Percentiles rank a stretch among this genome's conserved stretches.
Evolutionary conservation across 352 stramenopile genomes (phyloP).

Genomic region (Phytophthora cactorum): DNA sequence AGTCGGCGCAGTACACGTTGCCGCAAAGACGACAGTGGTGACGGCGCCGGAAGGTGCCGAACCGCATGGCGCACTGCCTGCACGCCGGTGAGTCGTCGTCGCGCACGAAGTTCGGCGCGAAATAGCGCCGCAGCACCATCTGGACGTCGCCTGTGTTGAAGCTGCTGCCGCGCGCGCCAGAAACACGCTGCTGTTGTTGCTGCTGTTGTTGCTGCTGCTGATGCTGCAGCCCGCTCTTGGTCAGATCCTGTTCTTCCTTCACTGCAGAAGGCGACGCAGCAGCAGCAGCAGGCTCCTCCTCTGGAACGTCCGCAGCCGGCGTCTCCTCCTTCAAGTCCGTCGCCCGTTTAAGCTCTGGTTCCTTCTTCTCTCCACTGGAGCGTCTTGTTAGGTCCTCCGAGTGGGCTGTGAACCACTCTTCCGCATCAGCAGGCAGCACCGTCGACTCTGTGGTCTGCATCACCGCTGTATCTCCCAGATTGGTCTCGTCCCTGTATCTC

Average conservation of each 20-base stretch:
- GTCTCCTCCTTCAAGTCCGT: conserved; percentile 19
- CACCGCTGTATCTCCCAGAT: conserved; percentile 30
- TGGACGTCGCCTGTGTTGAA: conserved; percentile 41
- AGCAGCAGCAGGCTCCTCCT: neutral
- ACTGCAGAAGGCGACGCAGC: neutral
- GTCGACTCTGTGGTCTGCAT: conserved; percentile 30
- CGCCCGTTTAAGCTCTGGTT: conserved; percentile 20
- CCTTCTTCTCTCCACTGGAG: conserved; percentile 16
- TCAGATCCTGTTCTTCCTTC: conserved; percentile 17
- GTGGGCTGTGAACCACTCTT: conserved; percentile 42
- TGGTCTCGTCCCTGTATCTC: conserved; percentile 36
- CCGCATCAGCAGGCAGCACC: conserved; percentile 25
- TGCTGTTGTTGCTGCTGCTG: neutral
- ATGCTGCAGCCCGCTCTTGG: conserved; percentile 25
- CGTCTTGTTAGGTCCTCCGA: conserved; percentile 21
- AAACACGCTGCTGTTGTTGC: conserved; percentile 5
- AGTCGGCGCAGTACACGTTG: conserved; percentile 77
- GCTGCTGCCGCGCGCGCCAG: conserved; percentile 21
- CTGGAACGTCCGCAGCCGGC: neutral
- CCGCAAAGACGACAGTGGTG: conserved; percentile 84
- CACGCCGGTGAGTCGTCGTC: conserved; percentile 60
- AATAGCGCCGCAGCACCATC: conserved; percentile 59
- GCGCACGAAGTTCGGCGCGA: conserved; percentile 58
- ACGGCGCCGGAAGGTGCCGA: conserved; percentile 75
- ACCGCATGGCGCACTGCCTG: conserved; percentile 72